Conservation (phyloP, 176 grass and related monocot genomes). For the Saccharum officinarum region DNA sequence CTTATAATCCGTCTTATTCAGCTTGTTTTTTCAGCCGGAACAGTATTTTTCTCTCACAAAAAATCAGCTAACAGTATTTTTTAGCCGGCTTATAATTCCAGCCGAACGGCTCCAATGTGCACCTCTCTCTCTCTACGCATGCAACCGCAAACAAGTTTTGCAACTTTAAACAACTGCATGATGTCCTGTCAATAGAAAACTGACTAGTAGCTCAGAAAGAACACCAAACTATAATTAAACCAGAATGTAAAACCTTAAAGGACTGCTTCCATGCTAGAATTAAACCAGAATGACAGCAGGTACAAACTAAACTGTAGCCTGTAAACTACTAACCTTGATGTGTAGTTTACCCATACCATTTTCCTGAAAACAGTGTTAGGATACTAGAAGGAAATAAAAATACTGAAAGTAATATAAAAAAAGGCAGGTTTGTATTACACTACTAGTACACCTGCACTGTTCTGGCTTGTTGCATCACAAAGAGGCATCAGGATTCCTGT, state of each 20-base stretch:
- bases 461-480: constrained; percentile 33
- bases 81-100: no score
- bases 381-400: constrained; percentile 13
- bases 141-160: not conserved
- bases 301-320: not conserved
- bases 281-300: not conserved
- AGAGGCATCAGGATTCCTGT: constrained; percentile 40
- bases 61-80: no score
- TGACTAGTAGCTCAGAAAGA: constrained; percentile 6
- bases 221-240: constrained; percentile 4
- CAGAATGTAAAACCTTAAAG: not conserved
- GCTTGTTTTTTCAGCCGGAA: no score
- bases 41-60: no score
- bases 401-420: not conserved
- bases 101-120: no score
- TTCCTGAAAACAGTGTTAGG: not conserved
- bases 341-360: not conserved
- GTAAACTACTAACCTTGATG: not conserved
- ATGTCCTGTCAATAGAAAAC: not conserved
- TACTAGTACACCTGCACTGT: not conserved
- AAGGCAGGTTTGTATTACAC: not conserved
- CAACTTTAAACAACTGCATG: constrained; percentile 26
- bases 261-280: not conserved
- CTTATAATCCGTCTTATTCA: no score
- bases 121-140: not conserved